Base-by-base conservation (phyloP, 2,329 filamentous ascomycete genomes). In the Aspergillus proliferans region DNA sequence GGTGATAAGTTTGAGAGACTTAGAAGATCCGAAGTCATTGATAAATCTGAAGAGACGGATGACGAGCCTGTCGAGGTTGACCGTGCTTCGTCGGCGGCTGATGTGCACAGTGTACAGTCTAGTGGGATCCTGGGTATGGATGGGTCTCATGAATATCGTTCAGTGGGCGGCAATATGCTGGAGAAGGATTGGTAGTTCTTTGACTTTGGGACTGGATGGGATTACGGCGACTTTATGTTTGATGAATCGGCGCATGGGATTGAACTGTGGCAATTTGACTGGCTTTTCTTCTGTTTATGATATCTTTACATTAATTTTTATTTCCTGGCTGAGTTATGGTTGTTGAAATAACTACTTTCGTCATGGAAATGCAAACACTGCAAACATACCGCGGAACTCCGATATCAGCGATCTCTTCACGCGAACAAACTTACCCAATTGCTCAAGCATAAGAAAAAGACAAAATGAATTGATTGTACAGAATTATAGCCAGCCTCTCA, bases 71-170 rank as follows among this genome's bases (percentile, higher is more conserved):
- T 65, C 9, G 60, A 67, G 49, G 51, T 69, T 44, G 63, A 61
- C 10, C 57, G 60, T 40, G 59, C 58, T 12, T 52, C 61, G 14
- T 63, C 64, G 42, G 52, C 52, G 18, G 62, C 59, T 14, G 66
- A 68, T 49, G 65, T 68, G 9, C 62, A 63, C 26, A 69, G 66
- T 48, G 59, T 68, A 9, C 64, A 67, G 42, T 68, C 66, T 10
- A 67, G 66, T 46, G 59, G 59, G 36, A 59, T 59, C 19, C 56
- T 61, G 15, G 59, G 62, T 40, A 59, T 60, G 53, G 52, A 58
- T 41, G 38, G 57, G 7, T 54, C 59, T 14, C 55, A 30, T 30
- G 55, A 58, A 7, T 54, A 58, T 15, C 55, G 60, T 7, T 51
- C 54, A 6, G 56, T 56, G 8, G 57, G 56, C 18, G 57, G 56